Evolutionary conservation across 805 yeast genomes (phyloP), one percentile per base, ranked within the genome.

Genomic region (Suhomyces emberorum): DNA sequence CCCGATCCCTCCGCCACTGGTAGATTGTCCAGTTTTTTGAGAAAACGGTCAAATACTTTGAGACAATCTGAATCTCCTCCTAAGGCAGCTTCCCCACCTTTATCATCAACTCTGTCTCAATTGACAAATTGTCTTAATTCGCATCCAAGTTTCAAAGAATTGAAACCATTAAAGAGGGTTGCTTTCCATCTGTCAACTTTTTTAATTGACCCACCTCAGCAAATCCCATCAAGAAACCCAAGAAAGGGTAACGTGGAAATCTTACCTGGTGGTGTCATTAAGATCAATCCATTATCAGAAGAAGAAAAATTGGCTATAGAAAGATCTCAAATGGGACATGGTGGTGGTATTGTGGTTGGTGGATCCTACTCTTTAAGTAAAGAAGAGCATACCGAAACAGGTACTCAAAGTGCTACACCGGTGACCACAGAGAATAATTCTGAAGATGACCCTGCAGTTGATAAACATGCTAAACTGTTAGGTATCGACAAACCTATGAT

Each of bases 211-310:
- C 97, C 97, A 2, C 95, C 96, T 1, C 97, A 89, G 53, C 96
- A 88, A 55, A 84, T 89, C 42, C 97, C 97, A 2, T 83, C 95
- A 1, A 66, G 95, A 52, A 74, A 72, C 41, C 96, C 97, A 5
- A 70, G 81, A 46, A 72, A 74, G 48, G 96, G 97, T 6, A 83
- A 87, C 52, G 88, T 68, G 38, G 74, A 78, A 46, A 65, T 79
- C 1, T 50, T 71, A 34, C 60, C 72, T n/a, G 71, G 69, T 47
- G 86, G 85, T 0, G 58, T 68, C 0, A 67, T 78, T 11, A 66
- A 72, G 6, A 65, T 79, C 14, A 74, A 76, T 42, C 77, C 81
- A 20, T 57, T 79, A 23, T 62, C 78, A 1, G 73, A 76, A 22
- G 78, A 75, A 24, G 83, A 79, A 38, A 72, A 65, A 42, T 36